phyloP scores from a whole-genome alignment of 805 yeast species.

The Kodamaea neixiangensis region DNA sequence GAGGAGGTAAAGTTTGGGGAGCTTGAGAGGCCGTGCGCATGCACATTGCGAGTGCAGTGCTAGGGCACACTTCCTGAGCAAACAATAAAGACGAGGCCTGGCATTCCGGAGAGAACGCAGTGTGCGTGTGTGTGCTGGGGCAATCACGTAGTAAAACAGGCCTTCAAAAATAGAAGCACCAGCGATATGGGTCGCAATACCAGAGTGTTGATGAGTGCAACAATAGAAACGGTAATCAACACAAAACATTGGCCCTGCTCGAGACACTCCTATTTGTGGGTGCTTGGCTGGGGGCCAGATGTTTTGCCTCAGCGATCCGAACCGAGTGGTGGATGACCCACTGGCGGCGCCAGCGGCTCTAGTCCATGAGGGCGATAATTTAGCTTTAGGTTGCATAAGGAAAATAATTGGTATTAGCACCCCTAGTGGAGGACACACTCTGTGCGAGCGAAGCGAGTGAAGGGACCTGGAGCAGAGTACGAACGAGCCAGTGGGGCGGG shows the following conservation, averaged over 20 bases:
- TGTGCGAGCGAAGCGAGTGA: too few relatives aligned
- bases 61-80: too few relatives aligned
- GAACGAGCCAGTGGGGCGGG: too few relatives aligned
- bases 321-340: constrained; percentile 2
- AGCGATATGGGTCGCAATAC: background rate
- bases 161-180: background rate
- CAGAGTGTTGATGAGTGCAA: background rate
- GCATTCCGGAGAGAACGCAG: background rate
- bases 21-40: too few relatives aligned
- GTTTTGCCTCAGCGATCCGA: background rate
- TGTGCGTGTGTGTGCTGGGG: background rate
- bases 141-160: background rate
- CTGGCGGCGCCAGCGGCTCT: background rate
- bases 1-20: too few relatives aligned
- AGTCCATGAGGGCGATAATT: background rate
- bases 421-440: too few relatives aligned
- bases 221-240: constrained; percentile 1
- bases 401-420: background rate
- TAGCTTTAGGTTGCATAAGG: constrained; percentile 2
- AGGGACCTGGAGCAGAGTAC: too few relatives aligned
- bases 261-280: background rate
- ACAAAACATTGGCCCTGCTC: background rate
- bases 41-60: too few relatives aligned
- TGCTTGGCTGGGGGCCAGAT: background rate
- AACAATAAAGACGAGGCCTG: background rate